phyloP scores from a whole-genome alignment of 768 basidiomycete species.

The Termitomyces sp. region DNA sequence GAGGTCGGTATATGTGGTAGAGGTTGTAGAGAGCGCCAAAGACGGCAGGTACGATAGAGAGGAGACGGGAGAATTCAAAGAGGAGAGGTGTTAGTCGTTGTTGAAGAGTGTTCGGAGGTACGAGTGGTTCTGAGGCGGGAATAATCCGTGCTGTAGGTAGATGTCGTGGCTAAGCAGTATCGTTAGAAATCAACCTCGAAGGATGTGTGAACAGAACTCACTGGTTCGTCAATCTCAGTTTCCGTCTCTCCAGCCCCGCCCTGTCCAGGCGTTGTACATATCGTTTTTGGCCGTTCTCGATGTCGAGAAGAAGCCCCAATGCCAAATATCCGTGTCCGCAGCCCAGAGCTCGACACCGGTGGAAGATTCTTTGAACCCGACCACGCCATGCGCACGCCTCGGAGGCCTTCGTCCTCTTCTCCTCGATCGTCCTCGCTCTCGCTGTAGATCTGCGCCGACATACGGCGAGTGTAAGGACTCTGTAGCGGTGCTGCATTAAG shows the following conservation, averaged over 20 bases:
- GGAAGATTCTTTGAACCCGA: slow-evolving; percentile 8
- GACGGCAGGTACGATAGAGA: slow-evolving; percentile 71
- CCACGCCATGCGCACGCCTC: slow-evolving; percentile 31
- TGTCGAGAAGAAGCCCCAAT: slow-evolving; percentile 19
- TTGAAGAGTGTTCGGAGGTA: slow-evolving; percentile 47
- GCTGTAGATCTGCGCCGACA: slow-evolving; percentile 27
- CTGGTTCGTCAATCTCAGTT: slow-evolving; percentile 76
- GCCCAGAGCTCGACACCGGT: slow-evolving; percentile 13
- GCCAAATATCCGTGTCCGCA: slow-evolving; percentile 34
- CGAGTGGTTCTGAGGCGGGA: slow-evolving; percentile 45
- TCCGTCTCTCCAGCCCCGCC: slow-evolving; percentile 75
- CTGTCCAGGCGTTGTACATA: slow-evolving; percentile 62
- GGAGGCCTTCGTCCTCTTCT: slow-evolving; percentile 28
- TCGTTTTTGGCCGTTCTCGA: slow-evolving; percentile 41
- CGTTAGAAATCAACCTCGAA: background rate
- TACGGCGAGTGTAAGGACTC: slow-evolving; percentile 13
- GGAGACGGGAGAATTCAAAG: slow-evolving; percentile 67
- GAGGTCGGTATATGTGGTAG: slow-evolving; percentile 51
- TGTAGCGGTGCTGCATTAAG: slow-evolving; percentile 17
- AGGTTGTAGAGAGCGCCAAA: slow-evolving; percentile 56
- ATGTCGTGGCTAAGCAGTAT: slow-evolving; percentile 47
- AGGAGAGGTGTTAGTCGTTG: slow-evolving; percentile 55
- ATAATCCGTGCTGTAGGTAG: slow-evolving; percentile 70
- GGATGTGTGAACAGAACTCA: slow-evolving; percentile 33
- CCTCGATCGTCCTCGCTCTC: slow-evolving; percentile 27